Percentiles rank a stretch among this genome's conserved stretches.
Evolutionary conservation across 352 stramenopile species (phyloP).

Genomic region (Pythium biforme): DNA sequence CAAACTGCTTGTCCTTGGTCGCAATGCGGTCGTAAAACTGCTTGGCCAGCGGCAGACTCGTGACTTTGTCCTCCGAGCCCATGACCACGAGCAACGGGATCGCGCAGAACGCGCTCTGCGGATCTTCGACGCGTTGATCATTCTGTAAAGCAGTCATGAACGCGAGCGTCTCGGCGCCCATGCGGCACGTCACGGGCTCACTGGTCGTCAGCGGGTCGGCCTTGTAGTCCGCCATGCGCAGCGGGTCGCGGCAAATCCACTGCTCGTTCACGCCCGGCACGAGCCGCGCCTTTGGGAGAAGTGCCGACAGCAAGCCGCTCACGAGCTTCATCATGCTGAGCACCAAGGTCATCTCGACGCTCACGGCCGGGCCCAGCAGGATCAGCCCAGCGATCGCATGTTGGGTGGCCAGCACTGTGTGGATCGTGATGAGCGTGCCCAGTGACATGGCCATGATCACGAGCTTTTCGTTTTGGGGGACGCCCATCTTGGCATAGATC

Average conservation of each 20-base stretch:
- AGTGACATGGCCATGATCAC: constrained; percentile 23
- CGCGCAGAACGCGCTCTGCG: constrained; percentile 10
- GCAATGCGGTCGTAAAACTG: constrained; percentile 43
- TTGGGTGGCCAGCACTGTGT: constrained; percentile 20
- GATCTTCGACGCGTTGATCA: constrained; percentile 18
- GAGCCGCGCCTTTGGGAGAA: constrained; percentile 16
- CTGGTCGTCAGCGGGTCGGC: constrained; percentile 23
- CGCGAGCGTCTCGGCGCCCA: constrained; percentile 19
- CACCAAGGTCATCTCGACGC: constrained; percentile 20
- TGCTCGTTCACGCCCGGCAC: constrained; percentile 24
- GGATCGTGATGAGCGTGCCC: constrained; percentile 20
- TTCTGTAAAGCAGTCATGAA: constrained; percentile 18
- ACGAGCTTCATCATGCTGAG: constrained; percentile 14
- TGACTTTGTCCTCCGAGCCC: constrained; percentile 24
- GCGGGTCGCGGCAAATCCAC: constrained; percentile 23
- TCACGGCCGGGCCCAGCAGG: constrained; percentile 14
- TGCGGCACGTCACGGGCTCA: constrained; percentile 19
- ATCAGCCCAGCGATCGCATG: constrained; percentile 22
- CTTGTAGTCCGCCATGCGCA: constrained; percentile 11
- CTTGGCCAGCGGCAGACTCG: constrained; percentile 35
- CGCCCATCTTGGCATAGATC: constrained; percentile 16
- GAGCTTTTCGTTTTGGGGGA: background rate
- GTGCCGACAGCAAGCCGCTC: constrained; percentile 3
- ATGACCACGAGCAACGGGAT: constrained; percentile 22
- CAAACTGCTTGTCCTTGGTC: constrained; percentile 57